Evolutionary conservation across 768 basidiomycete genomes (phyloP), one percentile per base, ranked within the genome.

Genomic region (Mycena polygramma): DNA sequence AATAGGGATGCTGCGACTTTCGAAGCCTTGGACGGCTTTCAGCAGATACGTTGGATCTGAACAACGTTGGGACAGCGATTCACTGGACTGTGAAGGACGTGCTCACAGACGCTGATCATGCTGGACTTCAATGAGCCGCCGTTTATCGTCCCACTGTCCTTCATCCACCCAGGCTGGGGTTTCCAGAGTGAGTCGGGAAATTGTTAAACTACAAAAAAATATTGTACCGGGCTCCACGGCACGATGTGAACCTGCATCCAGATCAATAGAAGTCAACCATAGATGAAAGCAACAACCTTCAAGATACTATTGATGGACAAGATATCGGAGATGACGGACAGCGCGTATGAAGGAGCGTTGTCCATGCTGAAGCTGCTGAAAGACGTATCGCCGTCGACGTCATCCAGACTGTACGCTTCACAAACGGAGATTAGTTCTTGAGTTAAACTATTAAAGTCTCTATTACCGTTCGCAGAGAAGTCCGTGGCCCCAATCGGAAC

Each of bases 151-250:
- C 84, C 85, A 64, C 85, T 88, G 61, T 80, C 82, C 77, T 94
- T 94, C 92, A 93, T 92, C 93, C 93, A 94, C 5, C 81, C 91
- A 8, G 93, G 92, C 92, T 93, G 59, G 45, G 46, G 20, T 15
- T 30, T 19, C 0, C 46, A n/a, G n/a, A 24, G 63, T 45, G 37
- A 64, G 15, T 43, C 26, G 9, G 7, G 19, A 24, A 8, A n/a
- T 39, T 26, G 2, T 20, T n/a, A 22, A 41, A 7, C 24, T 17
- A 19, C 20, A 35, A 37, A 3, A 62, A 19, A 17, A 15, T 10
- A 17, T 79, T 86, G 69, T 76, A 92, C 92, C 2, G 92, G 91
- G 46, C 91, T 92, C 93, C 93, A 94, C 4, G 93, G 91, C 15
- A 91, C 61, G 9, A 92, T 71, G 67, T 92, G 89, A 24, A 92